Percentiles rank a stretch among this genome's conserved stretches.
These are phyloP conservation scores for Triticum monococcum DNA, from an alignment of 176 grass and related monocot species.

Conservation along the genomic window DNA sequence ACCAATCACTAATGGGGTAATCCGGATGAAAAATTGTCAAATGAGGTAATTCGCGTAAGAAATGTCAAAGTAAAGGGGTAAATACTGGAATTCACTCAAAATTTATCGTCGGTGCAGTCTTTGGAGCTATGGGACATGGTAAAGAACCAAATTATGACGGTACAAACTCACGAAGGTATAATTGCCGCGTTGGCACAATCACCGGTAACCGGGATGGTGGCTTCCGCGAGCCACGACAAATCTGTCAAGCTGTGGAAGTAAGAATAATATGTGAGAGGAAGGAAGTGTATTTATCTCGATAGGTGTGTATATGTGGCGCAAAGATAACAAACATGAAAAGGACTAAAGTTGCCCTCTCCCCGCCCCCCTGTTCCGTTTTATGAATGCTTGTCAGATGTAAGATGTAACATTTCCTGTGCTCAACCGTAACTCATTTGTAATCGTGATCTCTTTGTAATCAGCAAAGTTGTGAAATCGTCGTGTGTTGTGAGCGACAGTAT, in stretches of 20 bases:
- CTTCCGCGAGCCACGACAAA: slow-evolving; percentile 88
- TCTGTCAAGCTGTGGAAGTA: slow-evolving; percentile 98
- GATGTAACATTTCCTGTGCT: not conserved
- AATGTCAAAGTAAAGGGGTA: no score
- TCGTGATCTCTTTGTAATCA: not conserved
- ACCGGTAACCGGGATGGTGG: slow-evolving; percentile 71
- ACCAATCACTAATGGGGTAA: no score
- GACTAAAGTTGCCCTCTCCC: no score
- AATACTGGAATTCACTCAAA: not conserved
- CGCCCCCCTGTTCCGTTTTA: no score
- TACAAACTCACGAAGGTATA: slow-evolving; percentile 77
- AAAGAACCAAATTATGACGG: slow-evolving; percentile 75
- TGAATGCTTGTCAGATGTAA: no score
- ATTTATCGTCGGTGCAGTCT: slow-evolving; percentile 56
- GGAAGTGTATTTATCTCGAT: slow-evolving; percentile 34
- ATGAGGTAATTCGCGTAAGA: no score
- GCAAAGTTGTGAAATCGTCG: not conserved
- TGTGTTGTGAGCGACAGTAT: not conserved
- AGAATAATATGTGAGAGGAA: slow-evolving; percentile 24
- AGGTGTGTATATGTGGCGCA: slow-evolving; percentile 21
- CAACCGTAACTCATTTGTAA: not conserved
- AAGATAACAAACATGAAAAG: not conserved
- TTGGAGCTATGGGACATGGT: slow-evolving; percentile 89
- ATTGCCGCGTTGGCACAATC: slow-evolving; percentile 78
- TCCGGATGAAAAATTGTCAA: no score